Conservation (phyloP, 2,329 filamentous ascomycete genomes). For the Aspergillus tamarii region DNA sequence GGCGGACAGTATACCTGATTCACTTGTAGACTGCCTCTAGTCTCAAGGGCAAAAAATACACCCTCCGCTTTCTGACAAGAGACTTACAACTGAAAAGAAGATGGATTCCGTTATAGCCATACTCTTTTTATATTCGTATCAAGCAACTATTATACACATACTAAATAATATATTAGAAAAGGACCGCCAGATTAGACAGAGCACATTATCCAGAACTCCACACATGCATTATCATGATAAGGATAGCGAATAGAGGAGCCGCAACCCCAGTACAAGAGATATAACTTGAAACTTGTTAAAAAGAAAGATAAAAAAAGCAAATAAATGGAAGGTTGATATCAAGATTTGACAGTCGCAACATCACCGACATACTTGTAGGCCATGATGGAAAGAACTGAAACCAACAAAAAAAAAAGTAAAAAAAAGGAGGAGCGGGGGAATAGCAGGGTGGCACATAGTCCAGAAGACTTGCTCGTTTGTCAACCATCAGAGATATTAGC, state of each 20-base stretch:
- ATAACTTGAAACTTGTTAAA: neutral
- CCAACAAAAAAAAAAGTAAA: too few relatives aligned
- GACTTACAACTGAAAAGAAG: neutral
- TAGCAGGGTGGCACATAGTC: neutral
- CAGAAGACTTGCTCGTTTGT: neutral
- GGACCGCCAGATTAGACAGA: neutral
- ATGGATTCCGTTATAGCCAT: neutral
- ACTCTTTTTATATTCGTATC: neutral
- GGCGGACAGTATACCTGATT: neutral
- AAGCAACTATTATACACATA: conserved; percentile 7
- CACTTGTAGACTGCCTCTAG: neutral
- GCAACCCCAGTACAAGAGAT: neutral
- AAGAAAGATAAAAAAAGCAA: too few relatives aligned
- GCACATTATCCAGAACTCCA: conserved; percentile 9
- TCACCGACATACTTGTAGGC: too few relatives aligned
- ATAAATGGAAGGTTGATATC: neutral
- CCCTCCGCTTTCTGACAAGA: neutral
- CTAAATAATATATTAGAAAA: neutral
- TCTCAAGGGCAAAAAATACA: too few relatives aligned
- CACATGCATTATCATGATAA: conserved; percentile 11
- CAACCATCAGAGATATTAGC: neutral
- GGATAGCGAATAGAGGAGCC: too few relatives aligned
- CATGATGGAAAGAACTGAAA: neutral
- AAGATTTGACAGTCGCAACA: neutral
- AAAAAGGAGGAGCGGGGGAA: neutral